Base-by-base conservation (phyloP, 1,284 basidiomycete genomes). In the Austroboletus novae-zelandiae region DNA sequence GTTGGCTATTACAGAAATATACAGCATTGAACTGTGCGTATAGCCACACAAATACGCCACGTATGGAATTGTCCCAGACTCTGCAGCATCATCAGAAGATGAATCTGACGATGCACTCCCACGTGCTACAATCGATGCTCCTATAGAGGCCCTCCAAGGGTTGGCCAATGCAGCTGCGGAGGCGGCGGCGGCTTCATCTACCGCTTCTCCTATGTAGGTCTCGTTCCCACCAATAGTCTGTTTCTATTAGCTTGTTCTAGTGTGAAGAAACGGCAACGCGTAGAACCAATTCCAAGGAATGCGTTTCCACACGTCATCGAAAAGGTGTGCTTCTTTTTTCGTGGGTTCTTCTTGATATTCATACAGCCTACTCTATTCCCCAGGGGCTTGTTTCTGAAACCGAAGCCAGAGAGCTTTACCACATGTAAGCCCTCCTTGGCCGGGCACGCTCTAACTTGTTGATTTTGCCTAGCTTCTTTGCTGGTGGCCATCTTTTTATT, bases 401-500 rank as follows among this genome's bases (percentile, higher is more conserved):
- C 36, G 89, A 91, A 71, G 89, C 89, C 51, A 80, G 86, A 64
- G 88, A 91, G 63, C 77, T 91, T 50, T 90, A 85, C 69, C 84
- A 89, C 70, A 90, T 91, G 87, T 89, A 71, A 67, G 72, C 52
- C 53, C 39, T 56, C 43, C 15, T 52, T 47, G 18, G 43, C 44
- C 4, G 43, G 20, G 13, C 15, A 11, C 44, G 31, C 43, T 40
- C 23, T 55, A 7, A 45, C 48, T 53, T 36, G 43, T 48, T 29
- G 52, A 59, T 54, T 65, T 58, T 53, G 60, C 58, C 62, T 73
- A 94, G 91, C 61, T 97, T 97, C 78, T 96, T 96, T 74, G 86
- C 89, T 50, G 94, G 94, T 48, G 96, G 93, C 71, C 90, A 96
- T 73, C 82, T 95, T 66, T 96, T 96, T 75, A 93, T 96, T 54